Percentiles rank a stretch among this genome's conserved stretches.
These are phyloP conservation scores for Bacidia gigantensis DNA, from an alignment of 495 filamentous ascomycete genomes.

Conservation along the genomic window DNA sequence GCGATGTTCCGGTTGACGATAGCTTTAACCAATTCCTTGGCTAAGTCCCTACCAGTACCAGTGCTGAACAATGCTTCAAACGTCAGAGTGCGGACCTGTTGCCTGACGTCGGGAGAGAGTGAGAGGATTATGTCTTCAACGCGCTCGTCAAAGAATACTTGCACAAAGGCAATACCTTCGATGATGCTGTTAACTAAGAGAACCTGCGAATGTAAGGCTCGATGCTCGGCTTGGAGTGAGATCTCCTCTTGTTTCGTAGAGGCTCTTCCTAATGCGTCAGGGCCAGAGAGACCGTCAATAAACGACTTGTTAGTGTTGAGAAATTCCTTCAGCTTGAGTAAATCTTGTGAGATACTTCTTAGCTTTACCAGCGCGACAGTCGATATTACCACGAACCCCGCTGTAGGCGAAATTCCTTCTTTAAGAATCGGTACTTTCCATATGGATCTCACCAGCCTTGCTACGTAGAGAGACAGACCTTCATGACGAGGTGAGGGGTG, in stretches of 20 bases:
- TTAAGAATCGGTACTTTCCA: constrained; percentile 61
- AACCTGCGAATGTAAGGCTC: constrained; percentile 73
- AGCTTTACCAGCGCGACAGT: constrained; percentile 51
- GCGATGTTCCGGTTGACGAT: constrained; percentile 97
- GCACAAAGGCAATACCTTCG: constrained; percentile 89
- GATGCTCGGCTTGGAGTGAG: constrained; percentile 81
- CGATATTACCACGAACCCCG: constrained; percentile 32
- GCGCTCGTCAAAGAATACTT: constrained; percentile 84
- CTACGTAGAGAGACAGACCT: constrained; percentile 74
- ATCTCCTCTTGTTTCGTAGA: constrained; percentile 76
- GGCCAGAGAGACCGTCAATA: constrained; percentile 82
- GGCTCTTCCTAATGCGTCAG: constrained; percentile 58
- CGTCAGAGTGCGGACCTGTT: constrained; percentile 59
- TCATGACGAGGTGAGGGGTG: constrained; percentile 78
- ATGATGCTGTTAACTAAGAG: constrained; percentile 72
- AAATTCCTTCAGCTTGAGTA: constrained; percentile 66
- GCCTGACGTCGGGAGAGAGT: constrained; percentile 52
- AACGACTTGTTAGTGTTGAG: constrained; percentile 71
- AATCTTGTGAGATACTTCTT: constrained; percentile 59
- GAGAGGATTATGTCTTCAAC: constrained; percentile 77
- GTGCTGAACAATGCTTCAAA: constrained; percentile 79
- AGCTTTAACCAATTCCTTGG: constrained; percentile 89
- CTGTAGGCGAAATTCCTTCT: constrained; percentile 42
- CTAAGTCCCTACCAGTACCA: constrained; percentile 68
- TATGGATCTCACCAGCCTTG: constrained; percentile 67